Percentiles rank a stretch among this genome's conserved stretches.
Conservation (phyloP, 768 basidiomycete species). For the Naganishia kalamii region DNA sequence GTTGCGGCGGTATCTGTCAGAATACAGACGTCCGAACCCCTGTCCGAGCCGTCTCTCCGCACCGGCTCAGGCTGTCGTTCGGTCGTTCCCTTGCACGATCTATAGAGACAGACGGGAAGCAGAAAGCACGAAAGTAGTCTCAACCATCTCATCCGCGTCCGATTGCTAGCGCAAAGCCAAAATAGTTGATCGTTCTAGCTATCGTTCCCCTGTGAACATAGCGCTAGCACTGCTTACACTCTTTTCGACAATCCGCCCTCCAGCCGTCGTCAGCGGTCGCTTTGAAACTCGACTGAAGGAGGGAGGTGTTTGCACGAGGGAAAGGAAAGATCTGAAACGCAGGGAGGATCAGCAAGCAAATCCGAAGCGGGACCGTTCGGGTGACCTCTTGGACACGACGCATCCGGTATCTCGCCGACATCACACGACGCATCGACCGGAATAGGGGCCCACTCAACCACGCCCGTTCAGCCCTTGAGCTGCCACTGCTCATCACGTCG, state of each 20-base stretch:
- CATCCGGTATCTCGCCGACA: too few relatives aligned
- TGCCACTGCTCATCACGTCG: not conserved
- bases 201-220: not conserved
- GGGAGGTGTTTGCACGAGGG: not conserved
- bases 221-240: conserved; percentile 1
- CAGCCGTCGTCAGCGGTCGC: not conserved
- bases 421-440: not conserved
- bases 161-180: conserved; percentile 1
- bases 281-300: not conserved
- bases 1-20: not conserved
- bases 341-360: not conserved
- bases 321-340: too few relatives aligned
- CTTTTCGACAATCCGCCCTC: not conserved
- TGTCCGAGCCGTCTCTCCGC: too few relatives aligned
- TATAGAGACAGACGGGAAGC: too few relatives aligned
- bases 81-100: too few relatives aligned
- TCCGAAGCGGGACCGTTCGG: not conserved
- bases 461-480: too few relatives aligned
- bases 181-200: not conserved
- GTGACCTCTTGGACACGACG: too few relatives aligned
- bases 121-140: too few relatives aligned
- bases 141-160: not conserved
- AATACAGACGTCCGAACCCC: too few relatives aligned
- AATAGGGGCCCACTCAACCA: too few relatives aligned
- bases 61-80: too few relatives aligned